Base-by-base conservation (phyloP, 495 filamentous ascomycete genomes). In the Hypoxylon perforatum region DNA sequence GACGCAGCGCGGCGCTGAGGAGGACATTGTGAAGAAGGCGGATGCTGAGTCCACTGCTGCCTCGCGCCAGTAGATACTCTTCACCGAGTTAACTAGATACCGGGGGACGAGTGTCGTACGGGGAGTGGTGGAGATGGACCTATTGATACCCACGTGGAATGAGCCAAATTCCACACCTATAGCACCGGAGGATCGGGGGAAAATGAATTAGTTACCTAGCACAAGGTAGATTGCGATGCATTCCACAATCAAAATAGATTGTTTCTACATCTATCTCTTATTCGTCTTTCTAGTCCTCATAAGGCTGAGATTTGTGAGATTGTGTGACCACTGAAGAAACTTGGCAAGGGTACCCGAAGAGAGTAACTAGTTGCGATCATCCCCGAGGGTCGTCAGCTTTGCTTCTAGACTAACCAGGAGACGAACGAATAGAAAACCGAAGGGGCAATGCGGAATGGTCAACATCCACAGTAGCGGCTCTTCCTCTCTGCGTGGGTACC, bases 1-100 rank as follows among this genome's bases (percentile, higher is more conserved):
- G 21, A 81, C 85, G 73, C 90, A 96, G 82, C 83, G 94, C 11
- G 90, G 94, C 53, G 94, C 89, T 10, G 94, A 97, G 86, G 77
- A 80, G 21, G 94, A 97, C 74, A 86, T 97, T 57, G 76, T 87
- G 68, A 93, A 92, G 86, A 84, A 90, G 80, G 79, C 78, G 1
- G 80, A 82, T 61, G 80, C 78, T 5, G 75, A 76, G 54, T 46
- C 73, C 21, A 22, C 57, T 28, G 53, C 57, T 28, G 53, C 62
- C n/a, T 38, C 62, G 35, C 39, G 35, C 48, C 49, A 67, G 45
- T 60, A 56, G 23, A 7, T 30, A 8, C 21, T 47, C 38, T n/a
- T 21, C 4, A 42, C 41, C 41, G 15, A 33, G 12, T 41, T 6
- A 33, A 33, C 30, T 10, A 33, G n/a, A 15, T 11, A 41, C 25